Evolutionary conservation across 768 basidiomycete genomes (phyloP), one percentile per base, ranked within the genome.

Genomic region (Gymnopilus dilepis): DNA sequence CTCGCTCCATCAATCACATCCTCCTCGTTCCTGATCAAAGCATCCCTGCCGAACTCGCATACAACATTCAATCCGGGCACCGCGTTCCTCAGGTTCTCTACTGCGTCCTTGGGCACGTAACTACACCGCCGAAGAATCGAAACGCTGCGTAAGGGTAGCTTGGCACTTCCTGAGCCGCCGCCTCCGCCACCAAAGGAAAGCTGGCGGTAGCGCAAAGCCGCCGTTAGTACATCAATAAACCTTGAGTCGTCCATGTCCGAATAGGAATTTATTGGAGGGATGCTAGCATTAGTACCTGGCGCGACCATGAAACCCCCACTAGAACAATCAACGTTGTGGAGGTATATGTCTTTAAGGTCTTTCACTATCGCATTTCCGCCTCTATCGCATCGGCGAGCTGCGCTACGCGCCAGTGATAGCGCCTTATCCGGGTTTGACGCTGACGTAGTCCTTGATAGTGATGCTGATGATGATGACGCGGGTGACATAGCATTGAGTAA

Each of bases 241-340:
- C 75, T 69, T 8, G 78, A 79, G 61, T 80, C 78, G 62, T 79
- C 79, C 43, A 77, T 67, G 56, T 79, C 75, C 51, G 50, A 65
- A 53, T 76, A 68, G 1, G 76, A 78, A 61, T 80, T 76, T 33
- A 74, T 61, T 22, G 70, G 67, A 37, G 34, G 34, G 9, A 15
- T 1, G 66, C 69, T 5, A 59, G 68, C 15, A 28, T 26, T 17
- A 7, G 26, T 17, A 17, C 13, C 24, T 21, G 68, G 65, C 8
- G 74, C 73, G 24, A 78, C 70, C 79, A 80, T 80, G 61, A 73
- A 74, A 21, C 79, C 78, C 21, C 78, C 79, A 45, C 74, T 71
- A 34, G 75, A 76, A 48, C 77, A 79, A 54, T 80, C 76, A 7
- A 78, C 69, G 11, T 72, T 69, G 61, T 76, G 73, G 9, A 80